phyloP scores from a whole-genome alignment of 129 eudicot genomes.

The Cynara cardunculus region DNA sequence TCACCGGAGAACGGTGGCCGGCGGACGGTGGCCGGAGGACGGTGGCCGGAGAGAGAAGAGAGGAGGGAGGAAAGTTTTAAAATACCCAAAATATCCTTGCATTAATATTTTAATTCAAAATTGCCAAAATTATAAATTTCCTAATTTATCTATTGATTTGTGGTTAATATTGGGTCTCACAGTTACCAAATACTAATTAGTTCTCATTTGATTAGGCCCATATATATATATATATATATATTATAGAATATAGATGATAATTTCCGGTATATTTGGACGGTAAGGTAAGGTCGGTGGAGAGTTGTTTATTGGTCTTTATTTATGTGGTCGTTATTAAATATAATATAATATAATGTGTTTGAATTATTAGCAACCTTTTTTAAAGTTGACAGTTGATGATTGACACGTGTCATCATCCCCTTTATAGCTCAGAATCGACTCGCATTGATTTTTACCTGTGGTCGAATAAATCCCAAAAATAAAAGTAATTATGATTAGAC shows the following conservation, averaged over 20 bases:
- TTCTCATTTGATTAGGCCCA: no score
- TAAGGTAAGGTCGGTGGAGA: background rate
- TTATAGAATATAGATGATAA: background rate
- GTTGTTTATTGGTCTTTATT: background rate
- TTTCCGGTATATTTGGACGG: background rate
- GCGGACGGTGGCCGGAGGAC: no score
- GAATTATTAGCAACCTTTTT: constrained; percentile 8
- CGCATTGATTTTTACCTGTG: background rate
- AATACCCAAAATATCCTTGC: no score
- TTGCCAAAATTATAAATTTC: no score
- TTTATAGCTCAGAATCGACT: background rate
- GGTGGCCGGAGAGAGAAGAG: no score
- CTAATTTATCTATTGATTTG: no score
- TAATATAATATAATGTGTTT: background rate
- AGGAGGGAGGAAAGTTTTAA: no score
- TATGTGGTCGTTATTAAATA: background rate
- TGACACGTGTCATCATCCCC: constrained; percentile 17
- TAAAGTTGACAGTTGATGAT: constrained; percentile 9
- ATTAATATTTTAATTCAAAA: no score
- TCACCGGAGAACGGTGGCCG: no score
- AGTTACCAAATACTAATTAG: no score
- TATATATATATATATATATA: no score
- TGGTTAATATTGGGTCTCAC: no score
- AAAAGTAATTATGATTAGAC: background rate
- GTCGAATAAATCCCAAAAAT: background rate